Evolutionary conservation across 2,329 filamentous ascomycete species (phyloP), one percentile per base, ranked within the genome.

Genomic region (Rhinocladiella similis): DNA sequence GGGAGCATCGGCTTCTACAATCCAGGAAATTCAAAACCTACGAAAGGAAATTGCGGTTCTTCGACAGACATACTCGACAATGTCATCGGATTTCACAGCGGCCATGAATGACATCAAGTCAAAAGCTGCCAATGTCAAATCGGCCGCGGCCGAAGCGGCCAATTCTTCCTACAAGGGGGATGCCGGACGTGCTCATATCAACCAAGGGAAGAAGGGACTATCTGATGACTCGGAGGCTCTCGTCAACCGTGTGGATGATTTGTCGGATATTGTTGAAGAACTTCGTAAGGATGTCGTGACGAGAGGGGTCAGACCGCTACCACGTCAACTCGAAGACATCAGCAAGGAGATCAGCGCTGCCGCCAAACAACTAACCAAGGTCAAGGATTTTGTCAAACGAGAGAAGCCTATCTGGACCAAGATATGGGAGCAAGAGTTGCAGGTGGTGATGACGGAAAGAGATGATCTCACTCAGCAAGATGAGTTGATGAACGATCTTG

Each of bases 401-500:
- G 94, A 99, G 81, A 96, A 96, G 73, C 94, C 94, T 0, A 80
- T 97, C 56, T 99, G 94, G 93, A 97, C 91, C 53, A 97, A 97
- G 83, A 96, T 97, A 63, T 99, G 94, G 94, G 93, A 97, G 82
- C 92, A 95, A 75, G 92, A 97, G 72, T 80, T 99, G 45, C 91
- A 97, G 72, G 87, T 93, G 50, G 93, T 99, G 2, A 97, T 94
- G 75, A 91, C 96, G 70, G 94, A 97, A 68, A 86, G 92, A 64
- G 93, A 97, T 69, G 87, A 97, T 73, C 83, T 99, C 65, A 94
- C 91, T 48, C 89, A 97, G 80, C 93, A 96, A 79, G 94, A 99
- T 76, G 94, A 97, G 66, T 83, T 99, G 61, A 88, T 93, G 63
- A 85, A 92, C 43, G 94, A 99, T 76, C 76, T 99, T 61, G 86